Percentiles rank a stretch among this genome's conserved stretches.
phyloP scores from a whole-genome alignment of 1,139 yeast genomes.

The Komagataea norvegica region DNA sequence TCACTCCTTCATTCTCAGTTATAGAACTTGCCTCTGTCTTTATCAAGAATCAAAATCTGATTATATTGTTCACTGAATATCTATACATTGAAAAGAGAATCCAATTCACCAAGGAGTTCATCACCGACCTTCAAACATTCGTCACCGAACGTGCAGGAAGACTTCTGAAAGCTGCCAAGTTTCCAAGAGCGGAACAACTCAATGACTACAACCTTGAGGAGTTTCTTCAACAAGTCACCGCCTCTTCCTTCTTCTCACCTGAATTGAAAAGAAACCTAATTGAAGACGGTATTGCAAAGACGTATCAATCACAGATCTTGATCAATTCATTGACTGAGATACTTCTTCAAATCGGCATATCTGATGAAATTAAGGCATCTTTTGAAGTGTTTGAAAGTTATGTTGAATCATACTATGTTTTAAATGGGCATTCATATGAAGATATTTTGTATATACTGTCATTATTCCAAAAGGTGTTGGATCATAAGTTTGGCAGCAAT shows the following conservation, averaged over 20 bases:
- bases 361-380: conserved; percentile 31
- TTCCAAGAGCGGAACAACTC: conserved; percentile 42
- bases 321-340: conserved; percentile 31
- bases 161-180: conserved; percentile 27
- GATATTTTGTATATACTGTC: conserved; percentile 29
- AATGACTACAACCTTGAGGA: conserved; percentile 34
- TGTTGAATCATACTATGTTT: conserved; percentile 34
- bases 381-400: conserved; percentile 40
- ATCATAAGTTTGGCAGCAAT: conserved; percentile 1
- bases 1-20: background rate
- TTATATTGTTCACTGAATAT: background rate
- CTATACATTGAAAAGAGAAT: background rate
- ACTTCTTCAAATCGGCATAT: conserved; percentile 16
- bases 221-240: conserved; percentile 26
- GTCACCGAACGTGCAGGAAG: conserved; percentile 16
- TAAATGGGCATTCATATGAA: conserved; percentile 29
- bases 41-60: conserved; percentile 5
- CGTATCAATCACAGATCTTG: conserved; percentile 43
- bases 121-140: conserved; percentile 18
- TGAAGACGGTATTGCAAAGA: conserved; percentile 36
- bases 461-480: conserved; percentile 8
- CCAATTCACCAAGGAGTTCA: background rate
- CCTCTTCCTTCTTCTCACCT: conserved; percentile 18
- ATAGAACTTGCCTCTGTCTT: conserved; percentile 7
- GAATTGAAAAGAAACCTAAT: conserved; percentile 25